Percentiles rank a stretch among this genome's conserved stretches.
Conservation (phyloP, 2,329 filamentous ascomycete genomes). For the Diplocarpon mali region DNA sequence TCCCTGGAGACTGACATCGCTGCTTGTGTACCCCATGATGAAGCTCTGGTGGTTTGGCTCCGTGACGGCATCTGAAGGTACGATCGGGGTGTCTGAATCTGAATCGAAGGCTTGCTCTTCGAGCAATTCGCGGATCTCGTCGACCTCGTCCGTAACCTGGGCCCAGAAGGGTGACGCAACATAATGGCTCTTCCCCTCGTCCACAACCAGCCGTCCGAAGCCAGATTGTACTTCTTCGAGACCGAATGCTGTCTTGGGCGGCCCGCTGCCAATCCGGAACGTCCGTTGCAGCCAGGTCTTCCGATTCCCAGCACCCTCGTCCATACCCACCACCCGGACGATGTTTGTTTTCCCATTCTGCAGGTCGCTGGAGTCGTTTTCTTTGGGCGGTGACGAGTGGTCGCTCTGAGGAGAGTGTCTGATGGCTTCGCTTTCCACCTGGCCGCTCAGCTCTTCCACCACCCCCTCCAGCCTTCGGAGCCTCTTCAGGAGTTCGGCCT, state of each 20-base stretch:
- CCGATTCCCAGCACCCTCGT: constrained; percentile 20
- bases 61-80: constrained; percentile 38
- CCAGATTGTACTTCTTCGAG: constrained; percentile 36
- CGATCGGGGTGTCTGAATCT: constrained; percentile 19
- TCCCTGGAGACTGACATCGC: constrained; percentile 52
- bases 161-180: constrained; percentile 69
- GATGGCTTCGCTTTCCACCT: constrained; percentile 33
- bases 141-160: constrained; percentile 57
- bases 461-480: constrained; percentile 65
- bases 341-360: constrained; percentile 3
- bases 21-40: constrained; percentile 61
- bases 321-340: constrained; percentile 22
- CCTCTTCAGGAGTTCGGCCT: constrained; percentile 60
- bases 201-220: constrained; percentile 57
- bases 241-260: constrained; percentile 16
- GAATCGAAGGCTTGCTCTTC: constrained; percentile 23
- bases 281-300: constrained; percentile 19
- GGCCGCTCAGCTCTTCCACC: constrained; percentile 56
- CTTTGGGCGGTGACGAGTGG: constrained; percentile 13
- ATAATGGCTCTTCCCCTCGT: constrained; percentile 58
- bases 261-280: constrained; percentile 19
- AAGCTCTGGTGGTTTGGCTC: constrained; percentile 61
- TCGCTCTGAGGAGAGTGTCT: constrained; percentile 22
- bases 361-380: constrained; percentile 14
- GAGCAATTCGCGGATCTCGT: constrained; percentile 25